phyloP scores from a whole-genome alignment of 2,329 filamentous ascomycete species.

The Alternaria sp. region DNA sequence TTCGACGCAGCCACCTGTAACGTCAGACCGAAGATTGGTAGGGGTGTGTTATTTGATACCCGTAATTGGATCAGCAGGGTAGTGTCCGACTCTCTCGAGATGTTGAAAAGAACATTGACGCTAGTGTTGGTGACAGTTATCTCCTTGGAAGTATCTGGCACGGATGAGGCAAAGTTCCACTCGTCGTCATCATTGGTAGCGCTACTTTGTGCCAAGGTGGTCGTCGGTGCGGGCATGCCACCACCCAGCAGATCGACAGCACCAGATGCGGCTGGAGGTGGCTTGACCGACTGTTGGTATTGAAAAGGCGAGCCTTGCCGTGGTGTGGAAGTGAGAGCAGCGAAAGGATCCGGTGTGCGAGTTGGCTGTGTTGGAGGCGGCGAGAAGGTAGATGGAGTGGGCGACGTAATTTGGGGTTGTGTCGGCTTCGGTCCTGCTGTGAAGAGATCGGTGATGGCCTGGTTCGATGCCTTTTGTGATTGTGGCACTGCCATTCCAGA shows the following conservation, averaged over 20 bases:
- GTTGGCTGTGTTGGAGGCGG: constrained; percentile 47
- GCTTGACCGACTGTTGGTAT: constrained; percentile 56
- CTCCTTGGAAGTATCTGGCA: constrained; percentile 75
- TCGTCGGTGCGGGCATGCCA: constrained; percentile 34
- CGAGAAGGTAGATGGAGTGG: constrained; percentile 54
- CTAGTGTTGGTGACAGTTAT: constrained; percentile 73
- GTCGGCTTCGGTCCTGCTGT: constrained; percentile 57
- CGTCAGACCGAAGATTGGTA: constrained; percentile 79
- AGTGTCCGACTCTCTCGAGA: constrained; percentile 65
- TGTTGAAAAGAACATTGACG: constrained; percentile 76
- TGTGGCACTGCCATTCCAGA: constrained; percentile 47
- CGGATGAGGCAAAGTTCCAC: constrained; percentile 89
- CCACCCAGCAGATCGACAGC: constrained; percentile 51
- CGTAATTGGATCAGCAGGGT: constrained; percentile 74
- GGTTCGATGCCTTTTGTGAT: constrained; percentile 54
- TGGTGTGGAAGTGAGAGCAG: constrained; percentile 63
- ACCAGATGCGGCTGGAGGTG: constrained; percentile 44
- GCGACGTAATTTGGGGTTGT: constrained; percentile 56
- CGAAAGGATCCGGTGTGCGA: constrained; percentile 65
- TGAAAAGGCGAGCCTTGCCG: constrained; percentile 61
- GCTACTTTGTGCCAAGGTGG: constrained; percentile 39
- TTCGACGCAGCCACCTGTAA: constrained; percentile 95
- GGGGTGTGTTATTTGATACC: constrained; percentile 82
- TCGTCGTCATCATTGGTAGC: constrained; percentile 89
- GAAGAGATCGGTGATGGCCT: constrained; percentile 67